phyloP scores from a whole-genome alignment of 1,284 basidiomycete species.

The Heterobasidion irregulare region DNA sequence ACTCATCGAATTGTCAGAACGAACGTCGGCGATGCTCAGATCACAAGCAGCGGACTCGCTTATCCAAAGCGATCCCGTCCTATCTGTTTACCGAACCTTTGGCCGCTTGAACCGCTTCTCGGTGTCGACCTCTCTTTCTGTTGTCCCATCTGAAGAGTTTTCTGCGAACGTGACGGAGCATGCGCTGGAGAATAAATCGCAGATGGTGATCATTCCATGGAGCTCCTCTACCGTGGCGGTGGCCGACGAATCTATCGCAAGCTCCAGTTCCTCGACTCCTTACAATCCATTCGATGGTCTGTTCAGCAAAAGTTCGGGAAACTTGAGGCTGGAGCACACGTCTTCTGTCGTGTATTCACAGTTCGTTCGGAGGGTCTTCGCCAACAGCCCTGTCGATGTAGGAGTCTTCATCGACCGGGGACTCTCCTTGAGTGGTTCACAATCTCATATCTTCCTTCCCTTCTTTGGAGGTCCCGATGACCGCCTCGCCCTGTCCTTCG shows the following conservation, averaged over 20 bases:
- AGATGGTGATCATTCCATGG: slow-evolving; percentile 86
- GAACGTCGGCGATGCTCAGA: slow-evolving; percentile 81
- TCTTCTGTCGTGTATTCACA: slow-evolving; percentile 60
- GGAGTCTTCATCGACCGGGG: slow-evolving; percentile 77
- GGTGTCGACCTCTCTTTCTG: slow-evolving; percentile 62
- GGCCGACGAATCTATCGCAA: slow-evolving; percentile 15
- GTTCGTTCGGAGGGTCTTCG: slow-evolving; percentile 76
- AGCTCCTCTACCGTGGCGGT: slow-evolving; percentile 22
- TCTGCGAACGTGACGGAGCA: slow-evolving; percentile 60
- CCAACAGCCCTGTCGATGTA: slow-evolving; percentile 56
- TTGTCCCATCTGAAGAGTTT: slow-evolving; percentile 63
- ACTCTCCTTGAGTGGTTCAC: slow-evolving; percentile 15
- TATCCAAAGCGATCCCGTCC: slow-evolving; percentile 68
- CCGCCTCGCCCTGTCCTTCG: slow-evolving; percentile 71
- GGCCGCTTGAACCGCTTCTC: slow-evolving; percentile 66
- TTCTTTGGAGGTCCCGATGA: slow-evolving; percentile 95
- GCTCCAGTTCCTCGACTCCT: slow-evolving; percentile 11
- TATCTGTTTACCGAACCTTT: slow-evolving; percentile 79
- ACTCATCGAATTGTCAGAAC: slow-evolving; percentile 82
- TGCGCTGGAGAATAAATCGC: slow-evolving; percentile 46
- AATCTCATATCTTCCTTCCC: slow-evolving; percentile 72
- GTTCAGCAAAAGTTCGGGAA: slow-evolving; percentile 30
- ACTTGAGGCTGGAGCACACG: slow-evolving; percentile 24
- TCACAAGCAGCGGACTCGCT: slow-evolving; percentile 68
- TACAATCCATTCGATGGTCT: slow-evolving; percentile 54